Conservation (phyloP, 2,329 filamentous ascomycete species). For the Fusarium bulbicola region DNA sequence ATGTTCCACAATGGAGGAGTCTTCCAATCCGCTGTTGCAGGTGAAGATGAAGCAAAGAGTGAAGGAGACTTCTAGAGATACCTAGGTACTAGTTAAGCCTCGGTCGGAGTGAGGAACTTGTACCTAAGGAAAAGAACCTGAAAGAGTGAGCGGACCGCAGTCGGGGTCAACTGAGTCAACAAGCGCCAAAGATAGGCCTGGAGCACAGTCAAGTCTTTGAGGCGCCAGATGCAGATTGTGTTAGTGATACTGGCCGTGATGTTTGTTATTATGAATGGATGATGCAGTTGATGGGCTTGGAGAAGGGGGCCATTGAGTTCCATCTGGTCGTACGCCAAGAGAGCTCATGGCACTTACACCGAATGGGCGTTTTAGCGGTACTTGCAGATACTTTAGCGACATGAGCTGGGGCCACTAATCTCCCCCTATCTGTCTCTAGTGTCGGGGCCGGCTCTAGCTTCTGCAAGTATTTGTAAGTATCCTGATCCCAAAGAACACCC, state of each 20-base stretch:
- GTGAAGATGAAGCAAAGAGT: background rate
- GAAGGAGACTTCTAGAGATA: background rate
- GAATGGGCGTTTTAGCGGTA: slow-evolving; percentile 3
- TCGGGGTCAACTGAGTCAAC: background rate
- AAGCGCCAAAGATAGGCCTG: background rate
- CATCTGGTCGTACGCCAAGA: slow-evolving; percentile 25
- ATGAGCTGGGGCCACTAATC: background rate
- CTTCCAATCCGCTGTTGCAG: background rate
- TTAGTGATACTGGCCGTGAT: slow-evolving; percentile 20
- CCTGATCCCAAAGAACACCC: background rate
- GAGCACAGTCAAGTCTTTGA: background rate
- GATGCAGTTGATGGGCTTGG: slow-evolving; percentile 28
- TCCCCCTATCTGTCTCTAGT: background rate
- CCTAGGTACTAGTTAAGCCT: background rate
- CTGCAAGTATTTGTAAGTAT: background rate
- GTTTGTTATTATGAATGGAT: slow-evolving; percentile 23
- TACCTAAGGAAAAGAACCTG: background rate
- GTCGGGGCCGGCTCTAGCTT: background rate
- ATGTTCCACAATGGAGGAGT: slow-evolving; percentile 3
- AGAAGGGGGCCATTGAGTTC: slow-evolving; percentile 19
- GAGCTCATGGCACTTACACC: slow-evolving; percentile 32
- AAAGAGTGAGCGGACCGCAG: background rate
- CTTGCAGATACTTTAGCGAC: slow-evolving; percentile 2
- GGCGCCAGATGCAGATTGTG: background rate
- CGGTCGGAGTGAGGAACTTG: background rate